Conservation (phyloP, 192 early-diverging fungal species). For the Helicostylum pulchrum region DNA sequence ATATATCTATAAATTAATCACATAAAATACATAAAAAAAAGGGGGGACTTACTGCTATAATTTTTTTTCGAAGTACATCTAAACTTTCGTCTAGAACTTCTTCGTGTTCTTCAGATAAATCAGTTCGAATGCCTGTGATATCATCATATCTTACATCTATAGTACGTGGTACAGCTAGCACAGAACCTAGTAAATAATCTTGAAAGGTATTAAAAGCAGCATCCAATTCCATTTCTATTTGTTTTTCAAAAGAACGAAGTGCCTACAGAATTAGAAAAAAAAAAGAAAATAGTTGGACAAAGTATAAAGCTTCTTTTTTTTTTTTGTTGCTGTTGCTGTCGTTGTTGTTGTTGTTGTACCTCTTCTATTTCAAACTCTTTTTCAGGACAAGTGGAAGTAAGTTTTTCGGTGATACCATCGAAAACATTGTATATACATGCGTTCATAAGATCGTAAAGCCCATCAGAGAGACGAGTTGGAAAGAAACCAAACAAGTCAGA, state of each 20-base stretch:
- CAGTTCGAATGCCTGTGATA: neutral
- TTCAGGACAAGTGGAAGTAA: neutral
- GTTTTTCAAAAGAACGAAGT: neutral
- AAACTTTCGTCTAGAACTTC: neutral
- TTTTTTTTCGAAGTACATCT: neutral
- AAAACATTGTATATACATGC: neutral
- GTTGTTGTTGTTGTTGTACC: neutral
- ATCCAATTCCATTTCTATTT: neutral
- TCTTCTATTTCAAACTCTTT: neutral
- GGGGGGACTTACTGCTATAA: neutral
- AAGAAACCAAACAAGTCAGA: neutral
- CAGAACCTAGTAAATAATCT: neutral
- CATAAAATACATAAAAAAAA: neutral
- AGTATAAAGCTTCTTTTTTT: no score
- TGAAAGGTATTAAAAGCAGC: neutral
- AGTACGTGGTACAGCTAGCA: neutral
- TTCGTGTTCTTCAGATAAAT: neutral
- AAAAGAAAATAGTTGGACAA: no score
- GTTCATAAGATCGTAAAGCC: neutral
- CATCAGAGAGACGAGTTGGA: neutral
- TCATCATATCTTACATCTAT: neutral
- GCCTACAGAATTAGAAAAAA: neutral
- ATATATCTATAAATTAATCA: neutral
- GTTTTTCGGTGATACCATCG: neutral
- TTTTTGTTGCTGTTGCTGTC: neutral